A percentile compares a stretch with the other conserved stretches of the same genome.
Conservation (phyloP, 2,329 filamentous ascomycete species). For the Ophiostoma fasciatum region DNA sequence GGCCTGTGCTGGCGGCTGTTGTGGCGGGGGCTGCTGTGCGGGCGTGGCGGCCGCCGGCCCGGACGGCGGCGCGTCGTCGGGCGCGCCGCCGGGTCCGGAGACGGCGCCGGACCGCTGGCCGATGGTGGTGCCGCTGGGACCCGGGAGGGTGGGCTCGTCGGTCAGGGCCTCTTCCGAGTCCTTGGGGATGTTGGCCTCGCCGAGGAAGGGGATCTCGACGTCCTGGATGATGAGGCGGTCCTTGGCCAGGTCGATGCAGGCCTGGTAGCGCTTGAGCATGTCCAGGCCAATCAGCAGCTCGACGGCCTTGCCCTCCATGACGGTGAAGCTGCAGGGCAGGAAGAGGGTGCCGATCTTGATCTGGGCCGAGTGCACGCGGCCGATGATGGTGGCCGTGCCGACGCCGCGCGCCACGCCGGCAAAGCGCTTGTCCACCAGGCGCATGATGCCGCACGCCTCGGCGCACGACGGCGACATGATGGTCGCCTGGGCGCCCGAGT, state of each 20-base stretch:
- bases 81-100: conserved; percentile 26
- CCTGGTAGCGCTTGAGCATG: conserved; percentile 94
- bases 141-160: conserved; percentile 70
- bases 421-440: conserved; percentile 83
- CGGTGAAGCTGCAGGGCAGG: conserved; percentile 89
- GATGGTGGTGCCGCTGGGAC: conserved; percentile 78
- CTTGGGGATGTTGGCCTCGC: conserved; percentile 89
- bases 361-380: conserved; percentile 86
- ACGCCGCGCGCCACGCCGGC: conserved; percentile 86
- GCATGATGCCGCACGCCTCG: conserved; percentile 87
- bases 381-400: conserved; percentile 85
- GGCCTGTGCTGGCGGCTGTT: neutral
- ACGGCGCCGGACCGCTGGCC: conserved; percentile 72
- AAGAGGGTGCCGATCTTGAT: conserved; percentile 84
- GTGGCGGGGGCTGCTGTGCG: neutral
- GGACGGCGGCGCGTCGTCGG: neutral
- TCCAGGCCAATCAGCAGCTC: conserved; percentile 86
- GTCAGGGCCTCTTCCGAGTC: conserved; percentile 56
- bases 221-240: conserved; percentile 80
- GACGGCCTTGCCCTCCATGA: conserved; percentile 97
- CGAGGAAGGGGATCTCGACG: conserved; percentile 76
- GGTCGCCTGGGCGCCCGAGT: conserved; percentile 92
- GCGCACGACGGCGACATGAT: conserved; percentile 97
- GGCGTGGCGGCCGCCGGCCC: neutral
- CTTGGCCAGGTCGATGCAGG: conserved; percentile 72